These are phyloP conservation scores for Aspergillus ibericus DNA, from an alignment of 2,329 filamentous ascomycete species.

Conservation along the genomic window DNA sequence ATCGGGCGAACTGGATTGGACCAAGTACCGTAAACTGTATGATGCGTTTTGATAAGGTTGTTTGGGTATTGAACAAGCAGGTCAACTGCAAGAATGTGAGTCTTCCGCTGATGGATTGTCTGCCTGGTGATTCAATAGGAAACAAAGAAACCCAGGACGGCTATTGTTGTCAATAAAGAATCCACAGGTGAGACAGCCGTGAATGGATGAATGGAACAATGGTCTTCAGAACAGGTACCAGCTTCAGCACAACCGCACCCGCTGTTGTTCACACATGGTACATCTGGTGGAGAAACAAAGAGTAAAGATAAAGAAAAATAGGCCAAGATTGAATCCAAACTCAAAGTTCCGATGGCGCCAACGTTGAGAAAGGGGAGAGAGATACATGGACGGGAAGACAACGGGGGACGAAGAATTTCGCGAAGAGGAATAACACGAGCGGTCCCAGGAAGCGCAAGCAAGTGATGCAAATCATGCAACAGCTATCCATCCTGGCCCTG, in stretches of 20 bases:
- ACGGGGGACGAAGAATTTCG: neutral
- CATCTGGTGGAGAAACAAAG: neutral
- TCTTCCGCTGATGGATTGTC: neutral
- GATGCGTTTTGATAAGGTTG: neutral
- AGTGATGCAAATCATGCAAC: neutral
- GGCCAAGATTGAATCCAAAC: neutral
- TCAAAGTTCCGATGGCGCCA: neutral
- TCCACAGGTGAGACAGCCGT: neutral
- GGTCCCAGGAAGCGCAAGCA: neutral
- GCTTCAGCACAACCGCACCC: neutral
- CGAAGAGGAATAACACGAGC: neutral
- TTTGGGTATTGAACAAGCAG: constrained; percentile 13
- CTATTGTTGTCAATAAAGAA: constrained; percentile 8
- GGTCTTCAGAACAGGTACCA: neutral
- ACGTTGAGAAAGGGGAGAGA: neutral
- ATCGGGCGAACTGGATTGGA: neutral
- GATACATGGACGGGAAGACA: neutral
- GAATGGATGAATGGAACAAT: constrained; percentile 12
- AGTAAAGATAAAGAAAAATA: neutral
- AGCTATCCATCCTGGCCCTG: constrained; percentile 5
- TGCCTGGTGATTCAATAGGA: neutral
- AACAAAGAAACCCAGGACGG: constrained; percentile 5
- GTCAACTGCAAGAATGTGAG: neutral
- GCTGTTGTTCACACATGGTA: constrained; percentile 8
- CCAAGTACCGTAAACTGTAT: neutral